Evolutionary conservation across 768 basidiomycete species (phyloP).

Genomic region (Phaeotremella fagi): DNA sequence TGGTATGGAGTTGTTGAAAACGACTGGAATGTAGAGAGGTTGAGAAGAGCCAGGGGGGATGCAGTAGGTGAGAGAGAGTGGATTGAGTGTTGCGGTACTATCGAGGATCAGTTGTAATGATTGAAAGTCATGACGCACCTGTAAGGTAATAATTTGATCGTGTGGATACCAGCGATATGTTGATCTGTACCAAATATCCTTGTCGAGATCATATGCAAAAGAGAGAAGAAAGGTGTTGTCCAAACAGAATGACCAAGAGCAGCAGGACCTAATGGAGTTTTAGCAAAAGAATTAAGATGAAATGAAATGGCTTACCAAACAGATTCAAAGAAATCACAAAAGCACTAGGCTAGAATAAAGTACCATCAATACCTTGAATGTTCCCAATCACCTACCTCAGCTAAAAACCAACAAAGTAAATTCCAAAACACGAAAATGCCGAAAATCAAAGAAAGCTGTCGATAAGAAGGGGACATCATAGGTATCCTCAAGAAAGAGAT

Average conservation of each 20-base stretch:
- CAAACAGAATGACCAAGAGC: slow-evolving; percentile 15
- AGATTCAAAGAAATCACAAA: slow-evolving; percentile 21
- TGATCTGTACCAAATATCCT: slow-evolving; percentile 38
- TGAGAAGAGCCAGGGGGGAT: slow-evolving; percentile 54
- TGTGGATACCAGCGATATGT: slow-evolving; percentile 67
- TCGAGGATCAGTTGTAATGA: background rate
- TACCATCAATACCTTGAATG: slow-evolving; percentile 4
- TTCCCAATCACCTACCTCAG: slow-evolving; percentile 18
- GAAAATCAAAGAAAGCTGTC: slow-evolving; percentile 29
- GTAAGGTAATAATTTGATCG: slow-evolving; percentile 85
- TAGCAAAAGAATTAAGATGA: slow-evolving; percentile 8
- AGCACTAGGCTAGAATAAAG: slow-evolving; percentile 10
- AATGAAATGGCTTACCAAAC: slow-evolving; percentile 46
- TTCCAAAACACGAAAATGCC: slow-evolving; percentile 34
- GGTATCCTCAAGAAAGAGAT: slow-evolving; percentile 50
- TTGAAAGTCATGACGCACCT: slow-evolving; percentile 47
- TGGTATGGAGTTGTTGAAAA: slow-evolving; percentile 85
- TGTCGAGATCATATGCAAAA: background rate
- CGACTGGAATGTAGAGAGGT: slow-evolving; percentile 68
- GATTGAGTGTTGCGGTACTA: slow-evolving; percentile 83
- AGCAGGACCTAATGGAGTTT: slow-evolving; percentile 18
- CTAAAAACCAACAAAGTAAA: slow-evolving; percentile 41
- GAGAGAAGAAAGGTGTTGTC: background rate
- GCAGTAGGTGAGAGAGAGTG: slow-evolving; percentile 67
- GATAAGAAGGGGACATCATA: slow-evolving; percentile 40